These are phyloP conservation scores for Microglena sp. DNA, from an alignment of 139 green algal genomes.

Conservation along the genomic window DNA sequence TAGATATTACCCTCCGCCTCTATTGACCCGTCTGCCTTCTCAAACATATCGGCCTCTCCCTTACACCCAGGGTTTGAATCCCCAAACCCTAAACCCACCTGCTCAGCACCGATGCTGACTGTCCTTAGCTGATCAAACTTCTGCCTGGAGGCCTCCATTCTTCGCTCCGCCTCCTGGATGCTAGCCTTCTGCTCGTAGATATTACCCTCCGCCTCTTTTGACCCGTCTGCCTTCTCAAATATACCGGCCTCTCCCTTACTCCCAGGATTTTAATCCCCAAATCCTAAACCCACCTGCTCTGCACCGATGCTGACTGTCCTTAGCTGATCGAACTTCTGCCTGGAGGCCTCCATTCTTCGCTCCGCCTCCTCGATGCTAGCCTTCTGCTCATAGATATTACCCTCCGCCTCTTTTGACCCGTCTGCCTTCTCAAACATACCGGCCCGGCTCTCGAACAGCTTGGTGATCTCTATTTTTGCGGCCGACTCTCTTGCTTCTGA, in stretches of 20 bases:
- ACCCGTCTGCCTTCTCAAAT: conserved; percentile 39
- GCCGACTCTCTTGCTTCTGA: conserved; percentile 52
- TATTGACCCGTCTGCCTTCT: conserved; percentile 1
- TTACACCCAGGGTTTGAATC: too few relatives aligned
- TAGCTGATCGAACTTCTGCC: conserved; percentile 52
- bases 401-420: conserved; percentile 17
- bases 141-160: conserved; percentile 29
- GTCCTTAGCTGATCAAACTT: conserved; percentile 55
- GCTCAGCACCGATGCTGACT: conserved; percentile 58
- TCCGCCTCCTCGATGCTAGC: conserved; percentile 31
- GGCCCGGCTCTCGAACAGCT: conserved; percentile 23
- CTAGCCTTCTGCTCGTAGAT: conserved; percentile 10
- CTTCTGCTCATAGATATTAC: conserved; percentile 8
- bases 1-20: conserved; percentile 13
- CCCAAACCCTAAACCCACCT: too few relatives aligned
- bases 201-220: conserved; percentile 12
- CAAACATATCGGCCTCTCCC: conserved; percentile 1
- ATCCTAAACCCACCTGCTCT: conserved; percentile 51
- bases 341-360: conserved; percentile 30
- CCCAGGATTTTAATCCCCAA: too few relatives aligned
- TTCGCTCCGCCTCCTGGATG: conserved; percentile 35
- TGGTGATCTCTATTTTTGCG: conserved; percentile 52
- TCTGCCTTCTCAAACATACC: conserved; percentile 36
- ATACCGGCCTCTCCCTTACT: background rate
- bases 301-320: conserved; percentile 53